Conservation (phyloP, 768 basidiomycete genomes). For the Galerina sulciceps region DNA sequence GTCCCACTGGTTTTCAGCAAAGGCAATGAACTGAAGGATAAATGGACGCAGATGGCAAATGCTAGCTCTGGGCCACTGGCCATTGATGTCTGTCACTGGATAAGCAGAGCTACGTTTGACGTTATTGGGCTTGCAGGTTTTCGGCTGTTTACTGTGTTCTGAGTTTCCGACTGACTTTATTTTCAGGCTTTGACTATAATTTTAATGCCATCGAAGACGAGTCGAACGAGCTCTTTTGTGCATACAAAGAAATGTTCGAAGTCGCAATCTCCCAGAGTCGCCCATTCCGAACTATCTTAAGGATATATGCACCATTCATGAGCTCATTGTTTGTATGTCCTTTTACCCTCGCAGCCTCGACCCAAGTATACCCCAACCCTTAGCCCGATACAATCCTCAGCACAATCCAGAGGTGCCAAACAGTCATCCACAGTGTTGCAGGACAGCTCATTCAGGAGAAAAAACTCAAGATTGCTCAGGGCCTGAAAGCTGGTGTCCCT, state of each 20-base stretch:
- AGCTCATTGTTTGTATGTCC: slow-evolving; percentile 57
- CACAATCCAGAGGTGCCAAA: slow-evolving; percentile 59
- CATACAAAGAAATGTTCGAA: slow-evolving; percentile 88
- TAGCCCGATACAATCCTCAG: slow-evolving; percentile 59
- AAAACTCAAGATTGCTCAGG: slow-evolving; percentile 71
- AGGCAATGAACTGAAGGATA: slow-evolving; percentile 62
- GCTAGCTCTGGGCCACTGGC: slow-evolving; percentile 23
- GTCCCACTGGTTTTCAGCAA: slow-evolving; percentile 76
- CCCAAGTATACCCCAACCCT: background rate
- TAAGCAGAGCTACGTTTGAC: slow-evolving; percentile 86
- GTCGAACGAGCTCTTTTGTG: slow-evolving; percentile 75
- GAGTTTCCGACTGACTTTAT: background rate
- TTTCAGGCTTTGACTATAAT: slow-evolving; percentile 81
- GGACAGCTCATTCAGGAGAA: slow-evolving; percentile 79
- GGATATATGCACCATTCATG: slow-evolving; percentile 63
- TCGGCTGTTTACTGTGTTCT: background rate
- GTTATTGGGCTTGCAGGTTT: slow-evolving; percentile 88
- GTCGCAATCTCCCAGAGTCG: slow-evolving; percentile 63
- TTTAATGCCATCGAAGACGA: slow-evolving; percentile 85
- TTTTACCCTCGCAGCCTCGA: background rate
- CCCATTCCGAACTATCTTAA: slow-evolving; percentile 47
- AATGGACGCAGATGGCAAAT: slow-evolving; percentile 57
- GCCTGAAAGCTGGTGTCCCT: slow-evolving; percentile 50
- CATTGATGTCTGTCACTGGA: slow-evolving; percentile 81
- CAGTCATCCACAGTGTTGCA: slow-evolving; percentile 71